phyloP scores from a whole-genome alignment of 306 rosid species.

The Begonia fuchsioides region DNA sequence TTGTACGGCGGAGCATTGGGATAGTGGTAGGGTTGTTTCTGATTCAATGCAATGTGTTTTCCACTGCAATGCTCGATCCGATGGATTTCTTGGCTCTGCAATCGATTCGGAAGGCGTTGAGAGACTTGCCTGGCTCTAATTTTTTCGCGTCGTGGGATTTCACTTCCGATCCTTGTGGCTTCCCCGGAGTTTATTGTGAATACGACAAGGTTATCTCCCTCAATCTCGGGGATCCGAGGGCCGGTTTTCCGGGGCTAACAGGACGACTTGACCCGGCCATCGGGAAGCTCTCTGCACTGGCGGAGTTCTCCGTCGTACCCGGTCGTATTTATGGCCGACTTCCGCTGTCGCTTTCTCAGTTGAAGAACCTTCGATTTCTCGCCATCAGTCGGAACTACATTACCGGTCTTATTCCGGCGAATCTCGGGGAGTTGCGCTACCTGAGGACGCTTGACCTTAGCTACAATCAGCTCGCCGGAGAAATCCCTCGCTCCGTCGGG shows the following conservation, averaged over 20 bases:
- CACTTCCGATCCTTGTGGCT: too few relatives aligned
- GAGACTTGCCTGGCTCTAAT: too few relatives aligned
- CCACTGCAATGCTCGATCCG: slow-evolving; percentile 64
- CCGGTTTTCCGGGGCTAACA: slow-evolving; percentile 74
- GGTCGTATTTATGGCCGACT: too few relatives aligned
- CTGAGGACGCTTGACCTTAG: slow-evolving; percentile 75
- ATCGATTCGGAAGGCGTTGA: too few relatives aligned
- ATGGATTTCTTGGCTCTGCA: slow-evolving; percentile 70
- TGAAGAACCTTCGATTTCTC: slow-evolving; percentile 63
- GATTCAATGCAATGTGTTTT: slow-evolving; percentile 15
- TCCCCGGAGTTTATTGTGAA: slow-evolving; percentile 81
- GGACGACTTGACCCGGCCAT: slow-evolving; percentile 60
- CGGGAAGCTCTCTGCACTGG: slow-evolving; percentile 60
- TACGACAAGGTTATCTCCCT: slow-evolving; percentile 66
- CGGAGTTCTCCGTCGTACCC: too few relatives aligned
- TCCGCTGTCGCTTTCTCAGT: slow-evolving; percentile 32
- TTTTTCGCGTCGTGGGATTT: too few relatives aligned
- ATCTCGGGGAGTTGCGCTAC: slow-evolving; percentile 30
- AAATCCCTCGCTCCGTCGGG: slow-evolving; percentile 49
- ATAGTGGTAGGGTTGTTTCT: slow-evolving; percentile 16
- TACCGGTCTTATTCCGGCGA: slow-evolving; percentile 61
- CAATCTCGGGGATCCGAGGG: slow-evolving; percentile 88
- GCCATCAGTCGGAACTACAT: slow-evolving; percentile 75
- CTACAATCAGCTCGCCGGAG: slow-evolving; percentile 66
- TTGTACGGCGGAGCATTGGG: slow-evolving; percentile 2